A percentile compares a stretch with the other conserved stretches of the same genome.
Evolutionary conservation across 495 filamentous ascomycete genomes (phyloP).

Genomic region (Baudoinia panamericana): DNA sequence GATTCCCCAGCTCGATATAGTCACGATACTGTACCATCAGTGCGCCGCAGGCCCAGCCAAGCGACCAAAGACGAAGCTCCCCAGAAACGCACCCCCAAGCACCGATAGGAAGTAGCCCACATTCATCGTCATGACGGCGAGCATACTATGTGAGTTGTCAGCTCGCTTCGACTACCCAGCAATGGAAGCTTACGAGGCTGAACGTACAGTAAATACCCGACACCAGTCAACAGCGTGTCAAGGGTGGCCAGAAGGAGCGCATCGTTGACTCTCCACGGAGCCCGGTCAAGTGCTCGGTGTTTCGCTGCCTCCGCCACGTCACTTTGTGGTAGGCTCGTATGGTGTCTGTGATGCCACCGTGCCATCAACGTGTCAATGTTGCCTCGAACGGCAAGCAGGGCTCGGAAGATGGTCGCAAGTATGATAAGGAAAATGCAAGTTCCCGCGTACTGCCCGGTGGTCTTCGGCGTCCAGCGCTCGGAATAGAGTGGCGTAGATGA

Average conservation of each 20-base stretch:
- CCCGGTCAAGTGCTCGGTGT: too few relatives aligned
- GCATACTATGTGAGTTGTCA: conserved; percentile 49
- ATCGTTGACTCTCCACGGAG: conserved; percentile 12
- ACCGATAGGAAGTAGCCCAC: conserved; percentile 85
- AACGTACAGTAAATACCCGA: conserved; percentile 81
- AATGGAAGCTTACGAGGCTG: not conserved
- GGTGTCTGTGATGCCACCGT: not conserved
- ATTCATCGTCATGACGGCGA: conserved; percentile 94
- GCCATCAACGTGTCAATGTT: conserved; percentile 1
- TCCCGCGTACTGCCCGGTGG: conserved; percentile 56
- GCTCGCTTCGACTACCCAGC: not conserved
- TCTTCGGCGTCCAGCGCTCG: conserved; percentile 53
- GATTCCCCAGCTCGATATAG: too few relatives aligned
- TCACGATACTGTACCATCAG: not conserved
- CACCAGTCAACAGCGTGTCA: conserved; percentile 53
- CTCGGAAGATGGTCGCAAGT: conserved; percentile 53
- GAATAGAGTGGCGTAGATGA: conserved; percentile 63
- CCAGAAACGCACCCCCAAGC: conserved; percentile 67
- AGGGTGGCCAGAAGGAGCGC: conserved; percentile 39
- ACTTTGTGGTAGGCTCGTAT: too few relatives aligned
- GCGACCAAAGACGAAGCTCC: conserved; percentile 25
- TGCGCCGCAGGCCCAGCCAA: conserved; percentile 3
- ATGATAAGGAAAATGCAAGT: conserved; percentile 78
- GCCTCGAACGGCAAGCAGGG: conserved; percentile 43
- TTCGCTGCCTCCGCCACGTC: too few relatives aligned